Conservation (phyloP, 1,139 yeast genomes). For the Pichia sp. region DNA sequence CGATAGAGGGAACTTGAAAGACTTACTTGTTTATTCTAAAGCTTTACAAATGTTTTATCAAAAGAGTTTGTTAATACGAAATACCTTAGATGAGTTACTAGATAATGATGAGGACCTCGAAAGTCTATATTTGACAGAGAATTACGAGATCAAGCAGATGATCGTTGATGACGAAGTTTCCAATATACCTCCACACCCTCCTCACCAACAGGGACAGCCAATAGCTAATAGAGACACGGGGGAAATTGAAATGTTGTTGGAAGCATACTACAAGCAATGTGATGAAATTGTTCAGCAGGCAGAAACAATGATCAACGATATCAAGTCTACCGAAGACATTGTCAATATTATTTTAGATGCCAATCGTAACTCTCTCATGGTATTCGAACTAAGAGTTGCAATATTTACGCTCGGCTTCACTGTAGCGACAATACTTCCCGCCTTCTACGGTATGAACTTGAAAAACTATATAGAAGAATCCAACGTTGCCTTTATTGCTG, state of each 20-base stretch:
- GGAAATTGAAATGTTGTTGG: constrained; percentile 84
- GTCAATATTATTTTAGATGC: constrained; percentile 93
- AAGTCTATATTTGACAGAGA: constrained; percentile 67
- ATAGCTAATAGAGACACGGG: constrained; percentile 35
- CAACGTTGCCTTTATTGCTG: constrained; percentile 53
- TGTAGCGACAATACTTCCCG: constrained; percentile 69
- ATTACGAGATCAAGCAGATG: constrained; percentile 17
- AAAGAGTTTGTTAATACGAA: constrained; percentile 57
- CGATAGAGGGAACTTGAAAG: constrained; percentile 59
- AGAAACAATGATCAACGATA: constrained; percentile 75
- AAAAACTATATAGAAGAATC: constrained; percentile 85
- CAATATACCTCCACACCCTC: neutral
- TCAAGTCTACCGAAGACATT: constrained; percentile 91
- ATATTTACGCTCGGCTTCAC: constrained; percentile 81
- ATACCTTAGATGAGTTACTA: constrained; percentile 63
- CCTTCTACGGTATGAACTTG: constrained; percentile 92
- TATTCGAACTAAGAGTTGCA: constrained; percentile 76
- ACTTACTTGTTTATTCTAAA: constrained; percentile 60
- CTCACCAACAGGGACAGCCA: neutral
- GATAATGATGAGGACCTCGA: constrained; percentile 89
- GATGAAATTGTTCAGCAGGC: constrained; percentile 96
- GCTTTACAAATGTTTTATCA: constrained; percentile 60
- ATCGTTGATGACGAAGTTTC: constrained; percentile 9
- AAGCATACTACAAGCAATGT: constrained; percentile 88
- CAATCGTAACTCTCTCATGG: constrained; percentile 87